These are phyloP conservation scores for Penicillium sp. DNA, from an alignment of 2,329 filamentous ascomycete genomes.

Conservation along the genomic window DNA sequence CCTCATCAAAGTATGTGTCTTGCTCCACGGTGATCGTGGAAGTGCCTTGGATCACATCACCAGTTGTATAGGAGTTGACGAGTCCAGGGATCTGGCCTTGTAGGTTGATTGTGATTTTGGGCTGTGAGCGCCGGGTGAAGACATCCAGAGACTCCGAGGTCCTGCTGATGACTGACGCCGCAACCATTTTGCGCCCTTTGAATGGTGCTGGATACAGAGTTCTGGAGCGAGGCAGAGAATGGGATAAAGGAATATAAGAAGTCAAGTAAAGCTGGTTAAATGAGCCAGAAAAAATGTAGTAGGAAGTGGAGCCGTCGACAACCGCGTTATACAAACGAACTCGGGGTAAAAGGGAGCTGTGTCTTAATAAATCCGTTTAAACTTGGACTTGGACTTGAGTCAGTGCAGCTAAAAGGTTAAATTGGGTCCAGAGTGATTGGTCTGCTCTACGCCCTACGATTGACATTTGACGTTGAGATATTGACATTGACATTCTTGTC, in stretches of 20 bases:
- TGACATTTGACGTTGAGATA: too few species aligned
- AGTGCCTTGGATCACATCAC: slow-evolving; percentile 53
- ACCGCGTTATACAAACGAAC: slow-evolving; percentile 14
- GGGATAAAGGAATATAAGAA: background rate
- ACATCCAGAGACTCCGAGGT: slow-evolving; percentile 27
- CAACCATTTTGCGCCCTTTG: slow-evolving; percentile 9
- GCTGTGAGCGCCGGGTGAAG: slow-evolving; percentile 26
- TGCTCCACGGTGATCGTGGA: slow-evolving; percentile 47
- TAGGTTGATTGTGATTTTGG: slow-evolving; percentile 30
- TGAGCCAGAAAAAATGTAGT: slow-evolving; percentile 10
- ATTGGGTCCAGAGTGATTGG: slow-evolving; percentile 8
- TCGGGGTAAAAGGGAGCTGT: slow-evolving; percentile 4
- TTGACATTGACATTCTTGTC: too few species aligned
- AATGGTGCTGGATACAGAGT: background rate
- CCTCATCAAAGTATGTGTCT: slow-evolving; percentile 53
- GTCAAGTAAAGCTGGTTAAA: background rate
- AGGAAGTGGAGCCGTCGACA: slow-evolving; percentile 25
- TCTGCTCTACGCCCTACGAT: background rate
- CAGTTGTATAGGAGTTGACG: slow-evolving; percentile 51
- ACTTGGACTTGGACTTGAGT: background rate
- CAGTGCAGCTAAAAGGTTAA: slow-evolving; percentile 3
- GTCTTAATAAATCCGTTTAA: slow-evolving; percentile 7
- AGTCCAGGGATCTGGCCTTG: slow-evolving; percentile 31
- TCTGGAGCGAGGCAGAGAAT: background rate
- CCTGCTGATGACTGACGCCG: slow-evolving; percentile 25